Evolutionary conservation across 2,329 filamentous ascomycete species (phyloP), one percentile per base, ranked within the genome.

Genomic region (Aspergillus sp.): DNA sequence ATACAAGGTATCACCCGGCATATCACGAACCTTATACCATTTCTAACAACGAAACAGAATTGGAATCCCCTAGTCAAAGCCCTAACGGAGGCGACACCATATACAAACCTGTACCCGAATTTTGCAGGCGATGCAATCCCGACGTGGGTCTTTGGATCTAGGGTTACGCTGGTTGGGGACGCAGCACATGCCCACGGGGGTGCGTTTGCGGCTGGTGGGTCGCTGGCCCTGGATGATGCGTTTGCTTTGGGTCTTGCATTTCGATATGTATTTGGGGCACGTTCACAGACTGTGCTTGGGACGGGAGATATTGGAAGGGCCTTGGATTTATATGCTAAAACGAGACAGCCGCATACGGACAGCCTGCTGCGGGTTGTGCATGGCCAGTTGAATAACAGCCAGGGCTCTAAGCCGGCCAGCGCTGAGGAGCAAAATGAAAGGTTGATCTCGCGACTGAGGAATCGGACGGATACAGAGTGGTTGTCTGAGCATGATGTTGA

Each of bases 401-500:
- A 12, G 49, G 48, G 4, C 2, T 9, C 3, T 12, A 9, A 20
- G 15, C 13, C 15, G 4, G 15, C 11, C 0, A 26, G 18, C 5
- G 30, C 42, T 5, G 72, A 57, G 38, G 57, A 76, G 5, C 77
- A 81, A 24, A 20, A 45, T 18, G 71, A 72, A 45, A 66, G 72
- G 47, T 61, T 80, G 39, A 61, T 72, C 44, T 39, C 61, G 1
- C 67, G 74, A 52, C 73, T 80, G 61, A 66, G 58, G 22, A 71
- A 61, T 18, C 66, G 78, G 4, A 66, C 68, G 2, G 71, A 79
- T 54, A 72, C 73, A 5, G 69, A 63, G 15, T 81, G 78, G 79
- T 70, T 81, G 30, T 76, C 76, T 18, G 78, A 80, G 59, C 78
- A 81, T 63, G 76, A 81, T 63, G 78, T 80, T 8, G 69, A 75